Conservation (phyloP, 768 basidiomycete species). For the Lactarius psammicola region DNA sequence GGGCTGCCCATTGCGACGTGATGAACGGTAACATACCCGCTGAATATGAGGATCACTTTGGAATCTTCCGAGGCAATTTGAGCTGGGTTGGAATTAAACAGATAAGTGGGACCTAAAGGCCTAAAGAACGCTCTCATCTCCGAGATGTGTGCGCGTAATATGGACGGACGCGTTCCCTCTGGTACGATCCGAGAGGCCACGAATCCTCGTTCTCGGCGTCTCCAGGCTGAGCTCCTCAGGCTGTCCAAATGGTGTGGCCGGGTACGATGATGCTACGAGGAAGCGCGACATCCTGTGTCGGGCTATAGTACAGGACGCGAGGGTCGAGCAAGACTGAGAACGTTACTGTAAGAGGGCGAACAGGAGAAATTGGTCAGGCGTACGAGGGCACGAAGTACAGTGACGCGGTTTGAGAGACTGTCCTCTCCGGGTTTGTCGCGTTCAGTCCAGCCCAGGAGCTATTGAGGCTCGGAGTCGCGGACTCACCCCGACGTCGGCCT, state of each 20-base stretch:
- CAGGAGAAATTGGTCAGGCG: conserved; percentile 71
- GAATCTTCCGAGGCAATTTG: conserved; percentile 21
- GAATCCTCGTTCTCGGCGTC: conserved; percentile 56
- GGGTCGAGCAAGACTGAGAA: conserved; percentile 64
- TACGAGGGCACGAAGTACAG: conserved; percentile 55
- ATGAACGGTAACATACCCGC: conserved; percentile 59
- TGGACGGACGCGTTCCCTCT: conserved; percentile 62
- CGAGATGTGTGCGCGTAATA: conserved; percentile 79
- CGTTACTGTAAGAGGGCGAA: conserved; percentile 38
- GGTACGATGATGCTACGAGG: conserved; percentile 57
- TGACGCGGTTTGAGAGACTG: too few relatives aligned
- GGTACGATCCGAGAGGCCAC: conserved; percentile 84
- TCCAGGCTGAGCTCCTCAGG: conserved; percentile 51
- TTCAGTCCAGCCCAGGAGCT: too few relatives aligned
- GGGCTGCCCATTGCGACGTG: background rate
- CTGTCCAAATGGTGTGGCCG: conserved; percentile 89
- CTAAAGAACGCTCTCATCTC: conserved; percentile 55
- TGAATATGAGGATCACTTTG: conserved; percentile 73
- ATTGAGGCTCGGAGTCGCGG: too few relatives aligned
- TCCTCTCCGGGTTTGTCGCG: too few relatives aligned
- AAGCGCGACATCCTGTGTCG: conserved; percentile 24
- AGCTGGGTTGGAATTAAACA: conserved; percentile 3
- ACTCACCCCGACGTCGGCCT: too few relatives aligned
- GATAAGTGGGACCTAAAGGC: too few relatives aligned
- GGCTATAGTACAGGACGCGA: conserved; percentile 38